Evolutionary conservation across 2,329 filamentous ascomycete species (phyloP).

Genomic region (Penicillium brevicompactum): DNA sequence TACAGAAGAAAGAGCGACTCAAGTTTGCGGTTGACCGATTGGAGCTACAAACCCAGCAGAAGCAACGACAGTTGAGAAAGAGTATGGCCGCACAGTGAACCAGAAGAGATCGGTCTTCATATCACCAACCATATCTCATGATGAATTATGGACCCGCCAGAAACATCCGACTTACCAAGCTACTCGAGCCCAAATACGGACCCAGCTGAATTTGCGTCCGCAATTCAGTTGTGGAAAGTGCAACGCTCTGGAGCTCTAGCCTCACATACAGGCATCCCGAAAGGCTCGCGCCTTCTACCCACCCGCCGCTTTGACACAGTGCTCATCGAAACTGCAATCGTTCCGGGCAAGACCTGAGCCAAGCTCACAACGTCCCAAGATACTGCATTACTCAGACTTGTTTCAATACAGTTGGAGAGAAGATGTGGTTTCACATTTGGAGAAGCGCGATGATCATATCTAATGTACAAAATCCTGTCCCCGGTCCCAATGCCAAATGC

Average conservation of each 20-base stretch:
- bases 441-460: constrained; percentile 18
- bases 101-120: background rate
- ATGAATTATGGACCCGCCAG: background rate
- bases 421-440: constrained; percentile 25
- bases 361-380: background rate
- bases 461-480: constrained; percentile 20
- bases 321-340: no score
- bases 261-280: no score
- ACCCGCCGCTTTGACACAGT: no score
- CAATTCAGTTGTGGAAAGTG: no score
- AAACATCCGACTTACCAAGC: background rate
- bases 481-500: constrained; percentile 15
- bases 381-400: background rate
- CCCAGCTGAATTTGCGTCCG: no score
- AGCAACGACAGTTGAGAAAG: constrained; percentile 71
- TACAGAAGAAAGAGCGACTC: constrained; percentile 80
- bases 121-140: background rate
- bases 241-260: no score
- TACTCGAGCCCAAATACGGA: background rate
- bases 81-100: constrained; percentile 62
- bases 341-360: no score
- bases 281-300: no score
- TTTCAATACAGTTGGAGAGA: constrained; percentile 23
- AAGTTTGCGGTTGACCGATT: constrained; percentile 84
- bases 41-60: constrained; percentile 81